Evolutionary conservation across 768 basidiomycete genomes (phyloP), one percentile per base, ranked within the genome.

Genomic region (Tricholoma flavovirens): DNA sequence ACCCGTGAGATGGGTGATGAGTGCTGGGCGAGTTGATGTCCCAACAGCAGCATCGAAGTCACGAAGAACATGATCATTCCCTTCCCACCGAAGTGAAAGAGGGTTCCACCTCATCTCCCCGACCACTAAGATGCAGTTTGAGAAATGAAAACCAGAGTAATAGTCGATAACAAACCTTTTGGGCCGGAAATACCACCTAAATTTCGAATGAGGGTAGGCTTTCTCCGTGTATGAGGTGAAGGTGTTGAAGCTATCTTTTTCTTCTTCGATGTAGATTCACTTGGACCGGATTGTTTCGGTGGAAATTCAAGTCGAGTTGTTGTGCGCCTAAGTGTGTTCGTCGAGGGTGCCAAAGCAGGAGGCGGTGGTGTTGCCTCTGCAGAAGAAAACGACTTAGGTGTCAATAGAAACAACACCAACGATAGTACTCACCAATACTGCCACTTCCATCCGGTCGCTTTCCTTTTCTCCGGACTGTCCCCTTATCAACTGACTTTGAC

Each of bases 41-140:
- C 86, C 84, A 48, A 90, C 81, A 14, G 81, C 86, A 15, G 83
- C 83, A 42, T 98, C 96, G 68, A 98, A 99, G 54, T 93, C 94
- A 56, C 89, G 86, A 29, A 98, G 78, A 14, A 84, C 83, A 56
- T 89, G 86, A 60, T 99, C 96, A 69, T 99, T 98, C 52, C 96
- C 96, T 76, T 99, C 96, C 96, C 96, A 99, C 33, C 92, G 87
- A 14, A 90, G 81, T 2, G 84, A 85, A 15, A 73, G 75, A 38
- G 96, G 95, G 71, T 99, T 98, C 91, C 93, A 99, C 65, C 84
- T 90, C 96, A 99, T 99, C 54, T 95, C 92, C 19, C 93, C 94
- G 56, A 96, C 83, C 46, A 93, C 96, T 96, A 65, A n/a, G 59
- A 50, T 54, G 53, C 12, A 29, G 7, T 9, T 49, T 49, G n/a